Conservation (phyloP, 352 stramenopile species). For the Globisporangium cylindrosporum region DNA sequence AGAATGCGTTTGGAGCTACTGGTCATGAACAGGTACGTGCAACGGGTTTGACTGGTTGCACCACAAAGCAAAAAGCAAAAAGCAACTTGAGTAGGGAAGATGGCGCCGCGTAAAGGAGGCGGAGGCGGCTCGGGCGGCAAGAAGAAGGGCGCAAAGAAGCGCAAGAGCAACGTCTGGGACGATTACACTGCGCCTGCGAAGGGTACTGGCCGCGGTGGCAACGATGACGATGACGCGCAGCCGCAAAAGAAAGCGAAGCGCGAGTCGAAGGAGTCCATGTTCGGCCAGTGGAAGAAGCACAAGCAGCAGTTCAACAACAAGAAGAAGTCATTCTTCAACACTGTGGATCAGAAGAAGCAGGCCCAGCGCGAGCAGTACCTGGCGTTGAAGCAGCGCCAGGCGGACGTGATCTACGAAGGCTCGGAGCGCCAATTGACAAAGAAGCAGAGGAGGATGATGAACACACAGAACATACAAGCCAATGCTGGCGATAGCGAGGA, state of each 20-base stretch:
- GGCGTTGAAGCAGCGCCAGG: constrained; percentile 26
- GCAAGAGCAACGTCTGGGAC: constrained; percentile 53
- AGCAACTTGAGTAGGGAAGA: constrained; percentile 11
- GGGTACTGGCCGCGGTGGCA: neutral
- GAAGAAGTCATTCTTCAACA: constrained; percentile 39
- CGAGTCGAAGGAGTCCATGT: constrained; percentile 47
- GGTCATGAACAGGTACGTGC: constrained; percentile 2
- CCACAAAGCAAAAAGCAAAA: neutral
- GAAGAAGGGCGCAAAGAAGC: constrained; percentile 50
- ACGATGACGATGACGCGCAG: constrained; percentile 14
- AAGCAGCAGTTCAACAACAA: constrained; percentile 48
- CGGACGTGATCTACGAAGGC: constrained; percentile 44
- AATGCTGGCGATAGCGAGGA: constrained; percentile 10
- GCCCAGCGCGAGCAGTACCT: constrained; percentile 41
- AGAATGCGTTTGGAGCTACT: neutral
- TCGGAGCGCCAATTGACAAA: constrained; percentile 13
- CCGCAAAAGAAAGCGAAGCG: constrained; percentile 22
- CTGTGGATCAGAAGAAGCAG: constrained; percentile 47
- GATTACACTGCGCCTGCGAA: constrained; percentile 27
- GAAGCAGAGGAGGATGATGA: constrained; percentile 9
- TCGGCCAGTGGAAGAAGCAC: constrained; percentile 70
- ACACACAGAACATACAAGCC: neutral
- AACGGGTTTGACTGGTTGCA: neutral
- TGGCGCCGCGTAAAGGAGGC: constrained; percentile 28
- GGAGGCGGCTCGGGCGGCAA: constrained; percentile 19